Percentiles rank a stretch among this genome's conserved stretches.
These are phyloP conservation scores for Rhododendron williamsianum DNA, from an alignment of 148 eudicot genomes.

Conservation along the genomic window DNA sequence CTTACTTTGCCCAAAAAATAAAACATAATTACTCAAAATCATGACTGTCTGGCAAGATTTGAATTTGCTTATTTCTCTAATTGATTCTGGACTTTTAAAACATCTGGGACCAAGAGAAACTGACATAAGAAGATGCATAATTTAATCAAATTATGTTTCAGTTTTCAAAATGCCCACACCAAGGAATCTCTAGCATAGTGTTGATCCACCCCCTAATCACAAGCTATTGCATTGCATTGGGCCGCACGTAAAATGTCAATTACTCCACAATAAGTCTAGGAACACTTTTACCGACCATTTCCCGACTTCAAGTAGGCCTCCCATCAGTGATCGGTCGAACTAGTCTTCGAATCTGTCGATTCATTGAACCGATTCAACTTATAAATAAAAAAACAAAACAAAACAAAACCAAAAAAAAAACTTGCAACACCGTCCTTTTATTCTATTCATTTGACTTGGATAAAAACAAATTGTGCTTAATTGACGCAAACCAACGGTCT, in stretches of 20 bases:
- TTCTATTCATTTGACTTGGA: conserved; percentile 6
- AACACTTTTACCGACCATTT: too few species aligned
- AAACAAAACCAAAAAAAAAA: too few species aligned
- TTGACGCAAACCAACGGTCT: conserved; percentile 26
- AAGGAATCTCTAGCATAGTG: not conserved
- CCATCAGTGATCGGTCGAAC: not conserved
- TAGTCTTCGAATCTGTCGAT: not conserved
- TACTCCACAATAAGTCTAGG: too few species aligned
- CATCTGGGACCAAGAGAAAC: not conserved
- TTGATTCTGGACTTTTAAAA: not conserved
- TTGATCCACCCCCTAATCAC: not conserved
- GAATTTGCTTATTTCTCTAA: not conserved
- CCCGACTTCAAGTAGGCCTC: not conserved
- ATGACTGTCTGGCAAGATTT: not conserved
- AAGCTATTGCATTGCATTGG: not conserved
- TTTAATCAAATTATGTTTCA: not conserved
- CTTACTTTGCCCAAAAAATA: not conserved
- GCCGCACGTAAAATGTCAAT: not conserved
- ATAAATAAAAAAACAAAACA: not conserved
- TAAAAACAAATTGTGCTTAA: conserved; percentile 3
- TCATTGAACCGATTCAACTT: not conserved
- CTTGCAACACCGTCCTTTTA: not conserved
- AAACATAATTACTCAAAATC: not conserved
- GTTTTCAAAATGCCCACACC: not conserved
- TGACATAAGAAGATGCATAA: not conserved